Base-by-base conservation (phyloP, 768 basidiomycete species). In the Polyporus arcularius region DNA sequence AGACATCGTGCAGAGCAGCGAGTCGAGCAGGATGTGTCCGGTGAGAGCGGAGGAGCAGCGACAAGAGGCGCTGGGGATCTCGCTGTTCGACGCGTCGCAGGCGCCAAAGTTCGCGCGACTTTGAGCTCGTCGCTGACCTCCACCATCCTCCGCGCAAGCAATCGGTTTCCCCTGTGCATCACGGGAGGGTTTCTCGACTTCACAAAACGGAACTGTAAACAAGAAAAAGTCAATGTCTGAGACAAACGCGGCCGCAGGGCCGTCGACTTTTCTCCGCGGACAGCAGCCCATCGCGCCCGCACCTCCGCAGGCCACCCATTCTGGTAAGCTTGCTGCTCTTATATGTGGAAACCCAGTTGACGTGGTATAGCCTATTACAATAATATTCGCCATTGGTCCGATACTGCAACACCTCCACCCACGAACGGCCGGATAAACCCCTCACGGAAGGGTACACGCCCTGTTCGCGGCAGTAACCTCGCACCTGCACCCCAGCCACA, bases 381-480 rank as follows among this genome's bases (percentile, higher is more conserved):
- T 79, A 90, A 90, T 65, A 76, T 90, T 15, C 82, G 86, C 35
- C 85, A 83, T 26, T 90, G 88, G 88, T 86, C 87, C 4, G 78
- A 80, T 4, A 75, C 87, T 0, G 75, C 82, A 10, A 82, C 85
- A 0, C 85, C 86, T 0, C 78, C 81, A 5, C 83, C 82, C 32
- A 77, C 83, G 82, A 61, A 79, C 72, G 61, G 74, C 68, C 38
- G 78, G 75, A 64, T 68, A 31, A 68, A 68, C 70, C 80, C 62
- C 75, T 76, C 55, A 68, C 75, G 67, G 15, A 62, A 73, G 14
- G 75, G 77, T 57, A 59, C 70, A 26, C 74, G 80, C 4, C 69
- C 67, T 4, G 75, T 79, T 43, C 78, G 79, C 61, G 73, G 78
- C 39, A 81, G 77, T 61, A 75, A 75, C 4, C 80, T 81, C 35